Percentiles rank a stretch among this genome's conserved stretches.
Evolutionary conservation across 495 filamentous ascomycete genomes (phyloP).

Genomic region (Aspergillus asperescens): DNA sequence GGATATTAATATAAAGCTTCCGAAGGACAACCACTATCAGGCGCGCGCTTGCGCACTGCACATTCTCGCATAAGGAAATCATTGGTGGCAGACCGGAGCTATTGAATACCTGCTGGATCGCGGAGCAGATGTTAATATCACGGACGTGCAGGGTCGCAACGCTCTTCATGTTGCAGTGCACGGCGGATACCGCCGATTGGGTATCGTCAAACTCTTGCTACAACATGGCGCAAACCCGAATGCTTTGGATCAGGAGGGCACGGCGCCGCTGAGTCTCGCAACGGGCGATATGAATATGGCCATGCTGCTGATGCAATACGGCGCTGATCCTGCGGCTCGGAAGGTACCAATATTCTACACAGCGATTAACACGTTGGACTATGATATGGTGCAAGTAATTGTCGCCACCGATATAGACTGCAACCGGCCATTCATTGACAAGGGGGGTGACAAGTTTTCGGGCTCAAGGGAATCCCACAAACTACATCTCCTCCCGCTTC

Average conservation of each 20-base stretch:
- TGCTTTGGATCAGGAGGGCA: not conserved
- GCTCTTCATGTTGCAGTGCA: not conserved
- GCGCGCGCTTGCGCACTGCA: not conserved
- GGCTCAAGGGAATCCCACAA: too few species aligned
- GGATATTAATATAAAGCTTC: not conserved
- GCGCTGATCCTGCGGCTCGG: not conserved
- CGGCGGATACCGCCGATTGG: not conserved
- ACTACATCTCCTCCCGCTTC: too few species aligned
- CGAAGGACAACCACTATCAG: not conserved
- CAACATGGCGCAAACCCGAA: constrained; percentile 1
- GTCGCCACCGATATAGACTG: not conserved
- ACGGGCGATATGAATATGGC: not conserved
- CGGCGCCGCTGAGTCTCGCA: not conserved
- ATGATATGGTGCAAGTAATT: not conserved
- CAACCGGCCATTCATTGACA: not conserved
- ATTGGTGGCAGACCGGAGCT: constrained; percentile 1
- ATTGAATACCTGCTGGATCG: not conserved
- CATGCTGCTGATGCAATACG: not conserved
- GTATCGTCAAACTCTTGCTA: not conserved
- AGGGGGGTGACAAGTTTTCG: too few species aligned
- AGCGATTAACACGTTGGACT: not conserved
- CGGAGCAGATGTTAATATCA: not conserved
- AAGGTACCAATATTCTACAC: not conserved
- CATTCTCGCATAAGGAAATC: not conserved
- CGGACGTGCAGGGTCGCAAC: not conserved